Conservation (phyloP, 179 eudicot species). For the Monotropa hypopitys region DNA sequence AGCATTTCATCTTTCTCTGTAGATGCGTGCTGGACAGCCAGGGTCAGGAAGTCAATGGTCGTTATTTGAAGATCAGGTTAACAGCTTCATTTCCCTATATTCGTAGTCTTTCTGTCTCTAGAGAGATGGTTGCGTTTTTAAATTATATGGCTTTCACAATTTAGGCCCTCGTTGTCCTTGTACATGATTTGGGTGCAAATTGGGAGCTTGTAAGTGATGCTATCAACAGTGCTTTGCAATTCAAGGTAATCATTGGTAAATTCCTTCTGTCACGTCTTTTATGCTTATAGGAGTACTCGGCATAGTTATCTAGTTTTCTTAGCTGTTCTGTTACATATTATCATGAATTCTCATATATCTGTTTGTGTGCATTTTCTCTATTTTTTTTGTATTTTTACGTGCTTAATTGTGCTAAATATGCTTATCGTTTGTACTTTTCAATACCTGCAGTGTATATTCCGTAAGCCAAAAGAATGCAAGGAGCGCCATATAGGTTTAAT, state of each 20-base stretch:
- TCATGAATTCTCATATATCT: background rate
- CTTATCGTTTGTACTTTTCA: conserved; percentile 2
- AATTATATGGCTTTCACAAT: background rate
- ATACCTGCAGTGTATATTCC: conserved; percentile 59
- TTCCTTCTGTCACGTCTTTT: background rate
- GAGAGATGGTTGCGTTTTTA: conserved; percentile 9
- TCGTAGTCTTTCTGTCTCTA: background rate
- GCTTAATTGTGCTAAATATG: background rate
- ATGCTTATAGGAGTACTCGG: background rate
- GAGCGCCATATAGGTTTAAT: conserved; percentile 65
- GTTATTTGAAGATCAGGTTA: conserved; percentile 87
- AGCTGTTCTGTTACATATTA: background rate
- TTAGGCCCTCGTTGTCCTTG: conserved; percentile 96
- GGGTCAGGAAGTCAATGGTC: conserved; percentile 82
- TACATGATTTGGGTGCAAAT: conserved; percentile 96
- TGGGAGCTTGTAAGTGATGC: conserved; percentile 99
- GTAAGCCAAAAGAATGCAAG: conserved; percentile 85
- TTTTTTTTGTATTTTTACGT: background rate
- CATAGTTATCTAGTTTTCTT: background rate
- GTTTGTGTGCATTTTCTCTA: background rate
- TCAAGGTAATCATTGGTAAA: conserved; percentile 42
- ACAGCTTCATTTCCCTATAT: background rate
- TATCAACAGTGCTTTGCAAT: conserved; percentile 70
- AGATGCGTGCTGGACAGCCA: conserved; percentile 55
- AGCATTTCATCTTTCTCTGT: conserved; percentile 15